Conservation (phyloP, 2,329 filamentous ascomycete species). For the Colletotrichum sp. region DNA sequence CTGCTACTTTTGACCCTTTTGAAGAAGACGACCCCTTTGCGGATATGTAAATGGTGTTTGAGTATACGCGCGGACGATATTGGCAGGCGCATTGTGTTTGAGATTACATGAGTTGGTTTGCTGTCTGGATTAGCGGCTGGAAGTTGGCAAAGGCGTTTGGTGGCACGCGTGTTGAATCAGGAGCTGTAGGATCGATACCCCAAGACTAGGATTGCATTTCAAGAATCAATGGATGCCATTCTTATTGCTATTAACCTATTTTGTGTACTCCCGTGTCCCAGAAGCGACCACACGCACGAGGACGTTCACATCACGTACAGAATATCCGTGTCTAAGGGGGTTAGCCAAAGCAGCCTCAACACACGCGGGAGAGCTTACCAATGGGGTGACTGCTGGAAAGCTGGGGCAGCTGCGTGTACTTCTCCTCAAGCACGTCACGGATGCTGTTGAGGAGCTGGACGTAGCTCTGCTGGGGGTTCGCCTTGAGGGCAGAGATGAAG, state of each 20-base stretch:
- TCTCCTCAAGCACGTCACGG: slow-evolving; percentile 82
- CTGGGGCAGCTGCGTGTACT: slow-evolving; percentile 95
- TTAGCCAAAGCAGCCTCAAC: neutral
- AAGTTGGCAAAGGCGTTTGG: neutral
- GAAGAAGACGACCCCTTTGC: slow-evolving; percentile 20
- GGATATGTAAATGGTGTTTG: neutral
- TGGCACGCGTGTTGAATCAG: neutral
- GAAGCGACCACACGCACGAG: neutral
- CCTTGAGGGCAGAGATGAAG: slow-evolving; percentile 88
- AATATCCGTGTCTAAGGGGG: slow-evolving; percentile 10
- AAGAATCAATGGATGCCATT: neutral
- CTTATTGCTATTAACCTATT: neutral
- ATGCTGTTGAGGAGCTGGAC: slow-evolving; percentile 95
- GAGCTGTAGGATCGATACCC: slow-evolving; percentile 1
- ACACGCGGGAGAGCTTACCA: slow-evolving; percentile 62
- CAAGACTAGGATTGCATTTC: neutral
- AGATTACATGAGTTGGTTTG: neutral
- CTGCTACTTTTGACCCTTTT: neutral
- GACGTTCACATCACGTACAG: slow-evolving; percentile 13
- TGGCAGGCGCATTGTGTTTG: neutral
- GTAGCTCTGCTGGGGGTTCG: slow-evolving; percentile 95
- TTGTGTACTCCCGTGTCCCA: neutral
- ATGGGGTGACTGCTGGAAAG: slow-evolving; percentile 94
- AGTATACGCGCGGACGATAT: neutral
- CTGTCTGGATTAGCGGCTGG: neutral